phyloP scores from a whole-genome alignment of 805 yeast genomes.

The Candida patagonica region DNA sequence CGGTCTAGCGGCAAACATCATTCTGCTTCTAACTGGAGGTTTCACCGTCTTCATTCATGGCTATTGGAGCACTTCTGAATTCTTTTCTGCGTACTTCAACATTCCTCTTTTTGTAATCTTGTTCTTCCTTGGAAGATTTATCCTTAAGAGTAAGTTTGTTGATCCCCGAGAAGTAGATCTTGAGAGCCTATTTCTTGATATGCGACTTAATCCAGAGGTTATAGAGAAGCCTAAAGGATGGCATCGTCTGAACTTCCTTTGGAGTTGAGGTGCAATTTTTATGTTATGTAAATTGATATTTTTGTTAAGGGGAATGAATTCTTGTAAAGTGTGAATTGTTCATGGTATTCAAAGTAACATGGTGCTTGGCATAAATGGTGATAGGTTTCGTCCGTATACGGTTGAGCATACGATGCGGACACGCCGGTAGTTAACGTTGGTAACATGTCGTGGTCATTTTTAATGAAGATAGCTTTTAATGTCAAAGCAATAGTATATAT shows the following conservation, averaged over 20 bases:
- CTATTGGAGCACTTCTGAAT: conserved; percentile 47
- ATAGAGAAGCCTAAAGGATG: conserved; percentile 4
- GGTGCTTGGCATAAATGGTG: too few relatives aligned
- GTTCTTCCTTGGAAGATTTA: conserved; percentile 34
- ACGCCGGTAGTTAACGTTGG: too few relatives aligned
- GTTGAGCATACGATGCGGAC: too few relatives aligned
- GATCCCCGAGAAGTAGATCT: conserved; percentile 13
- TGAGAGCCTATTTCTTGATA: conserved; percentile 3
- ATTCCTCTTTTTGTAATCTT: conserved; percentile 42
- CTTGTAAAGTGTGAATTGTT: too few relatives aligned
- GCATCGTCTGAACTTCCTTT: conserved; percentile 7
- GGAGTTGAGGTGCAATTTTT: conserved; percentile 5
- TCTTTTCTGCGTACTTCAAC: conserved; percentile 60
- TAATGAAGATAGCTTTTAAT: too few relatives aligned
- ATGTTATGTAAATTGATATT: conserved; percentile 24
- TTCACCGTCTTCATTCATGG: conserved; percentile 58
- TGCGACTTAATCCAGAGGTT: conserved; percentile 4
- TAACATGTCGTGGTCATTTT: too few relatives aligned
- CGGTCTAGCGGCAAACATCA: not conserved
- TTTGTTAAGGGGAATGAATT: not conserved
- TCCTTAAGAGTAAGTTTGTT: conserved; percentile 8
- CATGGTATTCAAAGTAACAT: too few relatives aligned
- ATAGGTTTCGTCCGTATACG: too few relatives aligned
- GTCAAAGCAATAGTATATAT: too few relatives aligned
- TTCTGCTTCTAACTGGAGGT: conserved; percentile 52